Conservation (phyloP, 140 eudicot species). For the Stevia rebaudiana region DNA sequence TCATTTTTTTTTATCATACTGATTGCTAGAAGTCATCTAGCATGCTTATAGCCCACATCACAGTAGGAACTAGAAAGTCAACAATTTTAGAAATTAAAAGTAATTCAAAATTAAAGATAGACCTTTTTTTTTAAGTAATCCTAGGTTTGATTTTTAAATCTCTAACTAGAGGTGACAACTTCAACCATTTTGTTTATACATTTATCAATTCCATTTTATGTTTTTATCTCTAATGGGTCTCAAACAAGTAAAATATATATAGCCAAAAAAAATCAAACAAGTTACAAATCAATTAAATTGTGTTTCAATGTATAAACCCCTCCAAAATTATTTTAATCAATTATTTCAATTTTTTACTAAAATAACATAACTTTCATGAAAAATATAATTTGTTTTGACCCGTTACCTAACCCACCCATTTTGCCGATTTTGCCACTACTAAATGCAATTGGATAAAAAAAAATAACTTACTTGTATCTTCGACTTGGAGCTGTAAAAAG, state of each 20-base stretch:
- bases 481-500: slow-evolving; percentile 96
- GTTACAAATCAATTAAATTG: background rate
- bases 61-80: background rate
- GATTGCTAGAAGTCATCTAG: background rate
- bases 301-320: background rate
- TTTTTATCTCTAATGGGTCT: background rate
- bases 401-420: background rate
- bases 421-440: background rate
- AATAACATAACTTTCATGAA: background rate
- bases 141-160: background rate
- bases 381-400: background rate
- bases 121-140: background rate
- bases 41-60: background rate
- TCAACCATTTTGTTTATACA: background rate
- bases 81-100: background rate
- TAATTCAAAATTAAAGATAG: background rate
- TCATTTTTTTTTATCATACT: too few species aligned
- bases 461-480: slow-evolving; percentile 76
- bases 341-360: background rate
- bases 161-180: background rate
- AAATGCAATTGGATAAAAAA: background rate
- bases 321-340: background rate
- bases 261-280: background rate
- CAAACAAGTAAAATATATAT: background rate
- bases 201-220: background rate